These are phyloP conservation scores for Agrocybe pediades DNA, from an alignment of 768 basidiomycete genomes.

Conservation along the genomic window DNA sequence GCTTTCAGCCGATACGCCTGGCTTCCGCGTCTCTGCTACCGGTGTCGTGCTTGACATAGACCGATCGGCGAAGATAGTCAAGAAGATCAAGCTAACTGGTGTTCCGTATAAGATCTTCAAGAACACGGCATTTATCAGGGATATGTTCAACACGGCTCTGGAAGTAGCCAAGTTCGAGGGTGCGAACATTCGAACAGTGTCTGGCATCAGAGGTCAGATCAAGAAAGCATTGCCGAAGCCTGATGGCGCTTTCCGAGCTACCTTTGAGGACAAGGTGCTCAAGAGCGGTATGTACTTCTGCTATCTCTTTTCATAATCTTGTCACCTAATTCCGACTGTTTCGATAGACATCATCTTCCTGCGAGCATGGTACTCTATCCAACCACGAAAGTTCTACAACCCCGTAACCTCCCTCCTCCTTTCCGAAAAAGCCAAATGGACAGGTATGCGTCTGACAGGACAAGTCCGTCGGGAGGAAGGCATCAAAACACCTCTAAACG, in stretches of 20 bases:
- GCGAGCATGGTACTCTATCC: constrained; percentile 94
- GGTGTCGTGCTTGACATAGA: constrained; percentile 96
- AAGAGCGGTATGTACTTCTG: constrained; percentile 76
- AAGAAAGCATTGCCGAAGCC: constrained; percentile 97
- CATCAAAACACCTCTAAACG: constrained; percentile 74
- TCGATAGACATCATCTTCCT: constrained; percentile 87
- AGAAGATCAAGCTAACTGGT: constrained; percentile 97
- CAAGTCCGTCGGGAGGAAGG: constrained; percentile 87
- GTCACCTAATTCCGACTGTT: not conserved
- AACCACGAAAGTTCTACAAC: constrained; percentile 95
- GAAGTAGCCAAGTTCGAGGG: constrained; percentile 99
- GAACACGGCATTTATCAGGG: constrained; percentile 97
- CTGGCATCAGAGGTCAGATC: constrained; percentile 93
- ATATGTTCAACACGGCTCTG: constrained; percentile 92
- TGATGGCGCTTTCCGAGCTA: constrained; percentile 93
- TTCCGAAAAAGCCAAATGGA: constrained; percentile 81
- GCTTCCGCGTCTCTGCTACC: constrained; percentile 90
- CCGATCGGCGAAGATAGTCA: constrained; percentile 91
- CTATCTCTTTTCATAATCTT: not conserved
- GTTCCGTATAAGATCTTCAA: constrained; percentile 97
- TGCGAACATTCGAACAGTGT: constrained; percentile 93
- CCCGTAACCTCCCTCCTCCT: constrained; percentile 91
- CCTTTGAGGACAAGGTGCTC: constrained; percentile 97
- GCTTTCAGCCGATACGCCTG: constrained; percentile 60
- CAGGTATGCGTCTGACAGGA: constrained; percentile 95